Conservation (phyloP, 1,284 basidiomycete species). For the Trichosporon sp. region DNA sequence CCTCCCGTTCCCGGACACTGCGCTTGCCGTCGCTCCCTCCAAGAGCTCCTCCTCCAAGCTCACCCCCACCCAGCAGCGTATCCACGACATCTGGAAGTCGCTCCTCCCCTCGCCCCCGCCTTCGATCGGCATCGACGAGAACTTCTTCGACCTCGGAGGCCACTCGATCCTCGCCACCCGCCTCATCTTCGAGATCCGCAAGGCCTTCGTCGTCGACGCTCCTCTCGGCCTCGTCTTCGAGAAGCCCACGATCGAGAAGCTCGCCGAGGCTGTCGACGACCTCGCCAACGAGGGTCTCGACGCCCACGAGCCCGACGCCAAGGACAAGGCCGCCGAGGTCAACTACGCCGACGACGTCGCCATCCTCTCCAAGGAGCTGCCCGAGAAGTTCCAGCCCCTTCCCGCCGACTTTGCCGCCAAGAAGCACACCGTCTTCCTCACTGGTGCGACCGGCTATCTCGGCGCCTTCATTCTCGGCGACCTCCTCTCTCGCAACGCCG, state of each 20-base stretch:
- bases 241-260: constrained; percentile 75
- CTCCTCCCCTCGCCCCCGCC: constrained; percentile 77
- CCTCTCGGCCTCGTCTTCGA: constrained; percentile 92
- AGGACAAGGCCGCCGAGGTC: constrained; percentile 27
- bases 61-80: constrained; percentile 69
- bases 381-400: constrained; percentile 57
- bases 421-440: constrained; percentile 78
- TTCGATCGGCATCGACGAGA: constrained; percentile 81
- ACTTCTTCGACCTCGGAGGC: constrained; percentile 97
- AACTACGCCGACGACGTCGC: constrained; percentile 77
- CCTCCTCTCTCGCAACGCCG: constrained; percentile 64
- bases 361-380: constrained; percentile 58
- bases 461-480: constrained; percentile 88
- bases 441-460: constrained; percentile 94
- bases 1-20: constrained; percentile 97
- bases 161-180: constrained; percentile 98
- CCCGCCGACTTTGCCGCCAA: constrained; percentile 55
- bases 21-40: constrained; percentile 56
- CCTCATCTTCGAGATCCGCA: constrained; percentile 94
- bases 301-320: constrained; percentile 51
- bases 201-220: constrained; percentile 82
- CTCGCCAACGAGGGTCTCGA: constrained; percentile 77
- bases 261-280: constrained; percentile 72
- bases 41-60: constrained; percentile 43
- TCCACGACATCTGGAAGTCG: constrained; percentile 74